phyloP scores from a whole-genome alignment of 2,329 filamentous ascomycete genomes.

The Aurifilum marmelostoma region DNA sequence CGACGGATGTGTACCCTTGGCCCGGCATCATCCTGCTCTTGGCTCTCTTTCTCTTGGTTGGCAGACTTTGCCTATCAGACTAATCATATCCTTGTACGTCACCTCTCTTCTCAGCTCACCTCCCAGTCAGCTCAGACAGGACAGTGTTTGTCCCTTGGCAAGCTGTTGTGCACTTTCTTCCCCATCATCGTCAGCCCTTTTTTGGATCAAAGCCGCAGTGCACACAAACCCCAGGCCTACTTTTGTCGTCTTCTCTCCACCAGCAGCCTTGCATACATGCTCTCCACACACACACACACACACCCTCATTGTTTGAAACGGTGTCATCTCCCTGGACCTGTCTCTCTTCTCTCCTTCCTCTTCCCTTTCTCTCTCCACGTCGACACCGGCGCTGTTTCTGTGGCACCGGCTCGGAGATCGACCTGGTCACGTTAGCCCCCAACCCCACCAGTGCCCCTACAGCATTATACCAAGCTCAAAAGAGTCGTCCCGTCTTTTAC shows the following conservation, averaged over 20 bases:
- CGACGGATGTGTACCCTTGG: neutral
- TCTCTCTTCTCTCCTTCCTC: neutral
- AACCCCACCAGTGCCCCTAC: neutral
- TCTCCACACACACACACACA: neutral
- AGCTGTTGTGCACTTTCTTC: neutral
- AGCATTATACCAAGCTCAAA: slow-evolving; percentile 2
- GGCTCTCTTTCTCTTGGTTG: neutral
- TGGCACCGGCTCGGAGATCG: slow-evolving; percentile 7
- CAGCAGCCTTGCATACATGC: neutral
- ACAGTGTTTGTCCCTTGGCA: neutral
- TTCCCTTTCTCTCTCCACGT: neutral
- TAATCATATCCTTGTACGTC: neutral
- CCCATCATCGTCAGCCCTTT: neutral
- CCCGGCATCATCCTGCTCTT: neutral
- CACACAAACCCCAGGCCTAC: slow-evolving; percentile 6
- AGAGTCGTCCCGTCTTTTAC: slow-evolving; percentile 19
- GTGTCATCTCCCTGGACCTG: slow-evolving; percentile 1
- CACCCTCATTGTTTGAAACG: slow-evolving; percentile 6
- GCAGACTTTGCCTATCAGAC: neutral
- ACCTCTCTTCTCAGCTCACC: neutral
- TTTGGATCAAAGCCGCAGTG: neutral
- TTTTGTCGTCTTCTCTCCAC: neutral
- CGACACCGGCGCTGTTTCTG: neutral
- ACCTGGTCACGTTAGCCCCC: slow-evolving; percentile 15
- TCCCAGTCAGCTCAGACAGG: neutral